These are phyloP conservation scores for Ophiosphaerella korrae DNA, from an alignment of 2,329 filamentous ascomycete species.

Conservation along the genomic window DNA sequence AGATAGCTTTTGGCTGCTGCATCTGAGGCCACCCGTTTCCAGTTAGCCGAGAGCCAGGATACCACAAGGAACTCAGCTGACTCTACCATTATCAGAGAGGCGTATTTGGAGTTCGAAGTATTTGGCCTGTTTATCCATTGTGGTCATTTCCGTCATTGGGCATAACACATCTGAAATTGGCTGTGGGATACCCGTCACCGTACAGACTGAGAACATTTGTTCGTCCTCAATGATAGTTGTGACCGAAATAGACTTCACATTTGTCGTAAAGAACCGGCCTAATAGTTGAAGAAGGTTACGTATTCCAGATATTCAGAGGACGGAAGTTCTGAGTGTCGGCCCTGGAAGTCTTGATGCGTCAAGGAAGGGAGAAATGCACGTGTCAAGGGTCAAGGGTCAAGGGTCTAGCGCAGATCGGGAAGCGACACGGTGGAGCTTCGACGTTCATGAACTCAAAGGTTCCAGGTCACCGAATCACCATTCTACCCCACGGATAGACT, in stretches of 20 bases:
- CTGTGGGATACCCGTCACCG: no score
- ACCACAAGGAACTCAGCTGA: not conserved
- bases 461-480: slow-evolving; percentile 23
- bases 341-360: not conserved
- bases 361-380: slow-evolving; percentile 19
- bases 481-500: slow-evolving; percentile 24
- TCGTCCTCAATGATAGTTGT: not conserved
- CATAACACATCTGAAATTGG: no score
- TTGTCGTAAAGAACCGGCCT: no score
- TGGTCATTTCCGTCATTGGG: no score
- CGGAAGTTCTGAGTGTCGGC: not conserved
- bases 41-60: no score
- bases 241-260: not conserved
- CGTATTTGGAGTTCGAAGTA: no score
- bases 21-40: no score
- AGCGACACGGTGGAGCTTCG: slow-evolving; percentile 33
- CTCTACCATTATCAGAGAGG: not conserved
- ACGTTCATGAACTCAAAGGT: slow-evolving; percentile 28
- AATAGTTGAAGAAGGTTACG: no score
- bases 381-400: slow-evolving; percentile 15
- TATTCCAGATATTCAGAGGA: not conserved
- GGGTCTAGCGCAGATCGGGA: slow-evolving; percentile 21
- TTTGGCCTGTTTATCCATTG: no score
- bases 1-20: no score
- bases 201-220: no score